Evolutionary conservation across 352 stramenopile genomes (phyloP).

Genomic region (Globisporangium mamillatum): DNA sequence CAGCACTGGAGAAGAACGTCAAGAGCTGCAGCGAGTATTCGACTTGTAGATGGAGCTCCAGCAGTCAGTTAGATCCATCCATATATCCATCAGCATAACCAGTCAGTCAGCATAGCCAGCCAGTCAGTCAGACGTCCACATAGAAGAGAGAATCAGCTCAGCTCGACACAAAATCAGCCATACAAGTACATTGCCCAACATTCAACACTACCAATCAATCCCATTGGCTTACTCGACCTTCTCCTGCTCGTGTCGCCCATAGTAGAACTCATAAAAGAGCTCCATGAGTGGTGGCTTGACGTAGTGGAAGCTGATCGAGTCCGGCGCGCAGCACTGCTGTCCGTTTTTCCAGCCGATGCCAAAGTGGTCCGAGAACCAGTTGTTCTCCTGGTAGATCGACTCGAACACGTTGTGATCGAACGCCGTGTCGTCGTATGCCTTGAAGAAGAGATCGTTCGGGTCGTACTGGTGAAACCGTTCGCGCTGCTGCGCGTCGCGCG

Average conservation of each 20-base stretch:
- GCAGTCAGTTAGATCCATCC: not conserved
- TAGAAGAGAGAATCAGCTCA: not conserved
- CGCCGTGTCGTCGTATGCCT: conserved; percentile 56
- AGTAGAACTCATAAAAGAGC: conserved; percentile 83
- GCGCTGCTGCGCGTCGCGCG: conserved; percentile 57
- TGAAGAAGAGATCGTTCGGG: conserved; percentile 66
- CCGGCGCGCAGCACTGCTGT: conserved; percentile 68
- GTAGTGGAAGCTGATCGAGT: conserved; percentile 85
- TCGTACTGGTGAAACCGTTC: conserved; percentile 88
- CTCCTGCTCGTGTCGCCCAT: conserved; percentile 17
- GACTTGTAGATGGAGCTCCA: not conserved
- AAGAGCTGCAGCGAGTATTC: not conserved
- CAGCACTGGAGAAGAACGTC: not conserved
- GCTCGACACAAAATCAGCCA: not conserved
- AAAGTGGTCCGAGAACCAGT: conserved; percentile 86
- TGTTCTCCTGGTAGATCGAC: conserved; percentile 84
- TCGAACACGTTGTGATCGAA: conserved; percentile 73
- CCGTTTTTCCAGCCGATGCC: conserved; percentile 82
- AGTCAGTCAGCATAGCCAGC: not conserved
- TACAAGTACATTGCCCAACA: not conserved
- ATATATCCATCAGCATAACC: not conserved
- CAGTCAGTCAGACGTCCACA: no score
- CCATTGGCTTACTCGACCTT: not conserved
- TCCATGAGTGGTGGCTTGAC: conserved; percentile 85
- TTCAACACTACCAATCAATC: not conserved